Evolutionary conservation across 2,329 filamentous ascomycete species (phyloP).

Genomic region (Pseudogymnoascus sp.): DNA sequence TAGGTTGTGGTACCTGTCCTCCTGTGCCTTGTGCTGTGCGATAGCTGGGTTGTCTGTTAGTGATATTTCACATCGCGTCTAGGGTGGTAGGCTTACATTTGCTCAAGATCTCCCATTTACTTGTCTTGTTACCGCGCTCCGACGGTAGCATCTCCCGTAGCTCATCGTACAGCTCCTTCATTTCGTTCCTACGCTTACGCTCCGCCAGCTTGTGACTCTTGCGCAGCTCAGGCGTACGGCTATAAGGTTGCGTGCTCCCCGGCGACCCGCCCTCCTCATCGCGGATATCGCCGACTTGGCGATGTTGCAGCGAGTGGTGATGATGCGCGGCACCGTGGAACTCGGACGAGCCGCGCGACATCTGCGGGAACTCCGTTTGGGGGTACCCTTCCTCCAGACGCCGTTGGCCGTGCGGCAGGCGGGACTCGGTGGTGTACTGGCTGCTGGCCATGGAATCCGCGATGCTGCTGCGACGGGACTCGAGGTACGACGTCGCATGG

Average conservation of each 20-base stretch:
- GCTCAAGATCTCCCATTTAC: constrained; percentile 82
- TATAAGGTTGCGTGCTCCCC: constrained; percentile 62
- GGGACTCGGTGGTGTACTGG: constrained; percentile 67
- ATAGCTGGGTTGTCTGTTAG: constrained; percentile 41
- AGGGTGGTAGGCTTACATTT: constrained; percentile 51
- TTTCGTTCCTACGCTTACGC: constrained; percentile 74
- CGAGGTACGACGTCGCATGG: constrained; percentile 39
- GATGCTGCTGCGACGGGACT: constrained; percentile 66
- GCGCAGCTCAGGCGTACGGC: constrained; percentile 70
- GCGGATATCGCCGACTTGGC: constrained; percentile 59
- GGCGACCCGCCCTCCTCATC: constrained; percentile 46
- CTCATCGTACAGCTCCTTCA: constrained; percentile 82
- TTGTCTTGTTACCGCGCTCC: constrained; percentile 74
- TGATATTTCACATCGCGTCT: constrained; percentile 4
- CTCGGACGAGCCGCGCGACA: constrained; percentile 44
- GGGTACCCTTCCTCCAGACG: constrained; percentile 55
- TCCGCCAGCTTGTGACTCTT: constrained; percentile 82
- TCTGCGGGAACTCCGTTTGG: constrained; percentile 33
- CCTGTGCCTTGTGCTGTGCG: constrained; percentile 50
- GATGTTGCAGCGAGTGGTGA: constrained; percentile 69
- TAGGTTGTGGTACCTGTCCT: constrained; percentile 25
- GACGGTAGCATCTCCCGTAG: constrained; percentile 70
- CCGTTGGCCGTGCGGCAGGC: constrained; percentile 62
- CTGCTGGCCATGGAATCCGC: constrained; percentile 72
- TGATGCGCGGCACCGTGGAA: constrained; percentile 42